Percentiles rank a stretch among this genome's conserved stretches.
These are phyloP conservation scores for Uromyces viciae-fabae DNA, from an alignment of 1,284 basidiomycete species.

Conservation along the genomic window DNA sequence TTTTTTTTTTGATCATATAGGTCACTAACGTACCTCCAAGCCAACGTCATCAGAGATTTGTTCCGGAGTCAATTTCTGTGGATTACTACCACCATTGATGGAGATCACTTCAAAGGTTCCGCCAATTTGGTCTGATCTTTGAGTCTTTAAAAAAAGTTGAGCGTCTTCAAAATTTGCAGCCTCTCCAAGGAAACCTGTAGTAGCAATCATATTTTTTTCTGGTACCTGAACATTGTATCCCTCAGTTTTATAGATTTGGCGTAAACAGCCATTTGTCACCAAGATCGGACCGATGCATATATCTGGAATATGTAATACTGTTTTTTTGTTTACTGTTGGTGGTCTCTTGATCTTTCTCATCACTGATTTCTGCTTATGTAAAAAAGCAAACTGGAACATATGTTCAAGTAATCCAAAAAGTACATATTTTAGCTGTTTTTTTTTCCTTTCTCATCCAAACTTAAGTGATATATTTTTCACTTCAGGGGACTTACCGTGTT, in stretches of 20 bases:
- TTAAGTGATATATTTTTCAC: too few species aligned
- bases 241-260: constrained; percentile 28
- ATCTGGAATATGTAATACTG: constrained; percentile 2
- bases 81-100: constrained; percentile 40
- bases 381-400: constrained; percentile 22
- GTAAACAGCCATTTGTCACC: constrained; percentile 37
- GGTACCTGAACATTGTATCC: constrained; percentile 11
- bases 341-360: not conserved
- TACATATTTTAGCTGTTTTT: not conserved
- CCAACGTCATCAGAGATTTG: constrained; percentile 15
- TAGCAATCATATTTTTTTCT: constrained; percentile 33
- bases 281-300: constrained; percentile 23
- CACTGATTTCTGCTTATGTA: constrained; percentile 15
- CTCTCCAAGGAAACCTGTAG: constrained; percentile 37
- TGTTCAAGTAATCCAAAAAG: not conserved
- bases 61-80: constrained; percentile 10
- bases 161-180: constrained; percentile 33
- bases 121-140: constrained; percentile 31
- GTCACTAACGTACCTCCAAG: constrained; percentile 19
- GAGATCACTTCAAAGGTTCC: constrained; percentile 16
- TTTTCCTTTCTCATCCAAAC: too few species aligned
- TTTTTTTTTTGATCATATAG: not conserved
- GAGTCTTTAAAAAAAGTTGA: constrained; percentile 22
- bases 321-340: not conserved
- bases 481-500: too few species aligned